These are phyloP conservation scores for Sporothrix variecibatus DNA, from an alignment of 2,329 filamentous ascomycete genomes.

Conservation along the genomic window DNA sequence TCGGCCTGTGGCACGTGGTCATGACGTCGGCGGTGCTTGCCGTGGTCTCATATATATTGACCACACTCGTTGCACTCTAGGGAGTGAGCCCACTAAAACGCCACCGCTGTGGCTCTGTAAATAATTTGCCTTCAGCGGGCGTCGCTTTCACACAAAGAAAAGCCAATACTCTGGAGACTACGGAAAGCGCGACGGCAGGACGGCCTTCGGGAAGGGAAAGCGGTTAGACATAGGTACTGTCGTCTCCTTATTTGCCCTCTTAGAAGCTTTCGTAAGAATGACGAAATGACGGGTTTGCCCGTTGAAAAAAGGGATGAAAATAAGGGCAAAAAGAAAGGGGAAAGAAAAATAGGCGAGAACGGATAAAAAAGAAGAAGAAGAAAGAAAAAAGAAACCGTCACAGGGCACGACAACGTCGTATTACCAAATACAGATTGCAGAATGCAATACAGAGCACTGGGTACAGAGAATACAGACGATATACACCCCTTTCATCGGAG, in stretches of 20 bases:
- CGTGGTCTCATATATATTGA: not conserved
- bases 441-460: not conserved
- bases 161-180: not conserved
- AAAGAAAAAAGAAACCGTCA: not conserved
- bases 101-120: not conserved
- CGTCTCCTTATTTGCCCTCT: not conserved
- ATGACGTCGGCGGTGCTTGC: constrained; percentile 15
- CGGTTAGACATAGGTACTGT: not conserved
- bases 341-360: not conserved
- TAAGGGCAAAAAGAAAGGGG: too few relatives aligned
- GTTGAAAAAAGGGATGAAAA: not conserved
- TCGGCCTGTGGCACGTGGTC: constrained; percentile 20
- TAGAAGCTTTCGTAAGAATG: not conserved
- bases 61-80: too few relatives aligned
- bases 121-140: not conserved
- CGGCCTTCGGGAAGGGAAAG: constrained; percentile 3
- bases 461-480: not conserved
- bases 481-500: not conserved
- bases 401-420: not conserved
- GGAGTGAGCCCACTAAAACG: not conserved
- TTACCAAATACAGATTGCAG: not conserved
- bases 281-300: not conserved
- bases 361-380: not conserved
- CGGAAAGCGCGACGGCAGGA: not conserved
- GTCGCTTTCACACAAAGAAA: not conserved